Conservation (phyloP, 2,329 filamentous ascomycete genomes). For the Botrytis paeoniae region DNA sequence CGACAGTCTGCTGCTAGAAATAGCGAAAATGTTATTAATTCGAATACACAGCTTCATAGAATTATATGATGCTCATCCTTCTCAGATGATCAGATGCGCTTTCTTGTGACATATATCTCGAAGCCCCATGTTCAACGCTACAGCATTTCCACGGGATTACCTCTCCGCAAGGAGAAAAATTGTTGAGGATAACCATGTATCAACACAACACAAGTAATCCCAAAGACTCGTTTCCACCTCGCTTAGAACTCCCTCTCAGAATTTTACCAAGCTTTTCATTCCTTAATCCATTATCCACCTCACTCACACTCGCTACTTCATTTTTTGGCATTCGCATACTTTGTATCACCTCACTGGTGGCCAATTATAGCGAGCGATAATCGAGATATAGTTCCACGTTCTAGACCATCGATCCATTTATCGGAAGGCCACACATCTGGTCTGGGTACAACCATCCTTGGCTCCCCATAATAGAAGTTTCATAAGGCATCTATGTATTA, state of each 20-base stretch:
- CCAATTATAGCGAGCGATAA: background rate
- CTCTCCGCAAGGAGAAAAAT: fast-evolving
- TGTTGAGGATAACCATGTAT: background rate
- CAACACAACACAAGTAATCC: background rate
- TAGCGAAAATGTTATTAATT: background rate
- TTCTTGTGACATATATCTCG: background rate
- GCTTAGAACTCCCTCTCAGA: too few relatives aligned
- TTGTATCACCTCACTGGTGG: background rate
- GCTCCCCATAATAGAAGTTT: background rate
- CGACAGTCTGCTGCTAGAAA: background rate
- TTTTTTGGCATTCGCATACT: background rate
- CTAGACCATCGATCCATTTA: background rate
- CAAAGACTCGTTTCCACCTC: too few relatives aligned
- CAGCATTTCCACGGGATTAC: background rate
- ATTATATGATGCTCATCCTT: background rate
- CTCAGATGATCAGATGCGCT: background rate
- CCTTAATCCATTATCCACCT: background rate
- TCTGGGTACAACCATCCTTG: background rate
- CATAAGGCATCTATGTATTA: background rate
- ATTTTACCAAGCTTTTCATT: background rate
- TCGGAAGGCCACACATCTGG: background rate
- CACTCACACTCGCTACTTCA: background rate
- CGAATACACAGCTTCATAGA: background rate
- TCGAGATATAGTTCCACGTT: background rate
- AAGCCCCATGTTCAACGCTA: background rate